Conservation (phyloP, 805 yeast genomes). For the Kodamaea kaohsiungensis region DNA sequence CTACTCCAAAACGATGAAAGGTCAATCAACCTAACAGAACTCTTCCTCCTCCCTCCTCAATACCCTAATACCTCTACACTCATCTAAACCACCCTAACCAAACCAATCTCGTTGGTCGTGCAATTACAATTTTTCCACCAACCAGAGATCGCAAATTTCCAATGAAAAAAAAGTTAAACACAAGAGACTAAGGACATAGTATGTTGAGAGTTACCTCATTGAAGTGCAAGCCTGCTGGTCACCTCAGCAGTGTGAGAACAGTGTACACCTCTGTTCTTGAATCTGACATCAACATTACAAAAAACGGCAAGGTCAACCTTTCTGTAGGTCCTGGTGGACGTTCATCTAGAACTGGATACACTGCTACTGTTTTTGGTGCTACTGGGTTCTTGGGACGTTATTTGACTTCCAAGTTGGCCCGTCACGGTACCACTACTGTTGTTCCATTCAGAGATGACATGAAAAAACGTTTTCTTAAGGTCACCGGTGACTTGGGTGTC, state of each 20-base stretch:
- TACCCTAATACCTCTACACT: constrained; percentile 4
- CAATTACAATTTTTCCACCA: constrained; percentile 22
- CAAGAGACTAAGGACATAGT: constrained; percentile 3
- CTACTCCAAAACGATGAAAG: too few species aligned
- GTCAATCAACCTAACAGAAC: not conserved
- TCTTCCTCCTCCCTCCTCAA: not conserved
- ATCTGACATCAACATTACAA: constrained; percentile 70
- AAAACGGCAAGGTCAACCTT: constrained; percentile 70
- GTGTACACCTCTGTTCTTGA: constrained; percentile 44
- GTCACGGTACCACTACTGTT: constrained; percentile 76
- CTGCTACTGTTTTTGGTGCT: constrained; percentile 87
- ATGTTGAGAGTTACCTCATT: constrained; percentile 16
- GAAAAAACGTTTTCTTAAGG: constrained; percentile 75
- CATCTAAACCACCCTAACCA: not conserved
- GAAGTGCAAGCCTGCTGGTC: constrained; percentile 5
- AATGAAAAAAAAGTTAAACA: constrained; percentile 8
- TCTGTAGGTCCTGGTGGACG: constrained; percentile 79
- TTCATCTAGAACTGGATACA: constrained; percentile 83
- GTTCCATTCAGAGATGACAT: constrained; percentile 83
- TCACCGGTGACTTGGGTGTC: constrained; percentile 85
- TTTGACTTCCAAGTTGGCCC: constrained; percentile 69
- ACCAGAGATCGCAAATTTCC: constrained; percentile 29
- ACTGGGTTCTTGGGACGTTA: constrained; percentile 78
- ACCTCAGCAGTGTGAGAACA: constrained; percentile 21
- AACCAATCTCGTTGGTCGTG: not conserved